phyloP scores from a whole-genome alignment of 331 rosid species.

The Malus hybrid region DNA sequence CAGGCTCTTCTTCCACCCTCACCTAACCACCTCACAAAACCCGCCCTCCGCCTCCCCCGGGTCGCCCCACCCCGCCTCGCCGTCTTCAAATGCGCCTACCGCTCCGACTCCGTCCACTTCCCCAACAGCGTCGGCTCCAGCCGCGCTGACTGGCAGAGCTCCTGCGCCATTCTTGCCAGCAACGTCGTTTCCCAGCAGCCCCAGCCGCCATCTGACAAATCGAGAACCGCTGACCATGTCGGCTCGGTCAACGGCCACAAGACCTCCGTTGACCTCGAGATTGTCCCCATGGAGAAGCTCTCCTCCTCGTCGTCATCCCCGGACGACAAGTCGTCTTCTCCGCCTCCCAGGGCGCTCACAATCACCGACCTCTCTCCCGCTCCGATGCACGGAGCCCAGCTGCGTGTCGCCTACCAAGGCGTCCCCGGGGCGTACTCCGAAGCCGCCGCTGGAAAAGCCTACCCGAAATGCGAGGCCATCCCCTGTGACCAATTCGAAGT shows the following conservation, averaged over 20 bases:
- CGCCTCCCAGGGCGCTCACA: constrained; percentile 70
- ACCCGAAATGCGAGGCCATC: constrained; percentile 81
- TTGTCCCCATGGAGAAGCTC: constrained; percentile 50
- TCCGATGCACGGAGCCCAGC: constrained; percentile 77
- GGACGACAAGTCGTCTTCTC: constrained; percentile 21
- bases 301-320: neutral
- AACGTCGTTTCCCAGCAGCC: constrained; percentile 50
- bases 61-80: constrained; percentile 8
- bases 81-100: constrained; percentile 37
- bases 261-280: constrained; percentile 43
- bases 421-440: constrained; percentile 97
- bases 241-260: constrained; percentile 68
- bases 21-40: constrained; percentile 32
- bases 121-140: constrained; percentile 37
- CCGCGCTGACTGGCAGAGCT: constrained; percentile 87
- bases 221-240: constrained; percentile 22
- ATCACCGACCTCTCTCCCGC: constrained; percentile 82
- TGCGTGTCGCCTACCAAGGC: constrained; percentile 88
- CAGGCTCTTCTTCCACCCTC: constrained; percentile 44
- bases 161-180: constrained; percentile 79
- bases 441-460: constrained; percentile 89
- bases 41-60: neutral
- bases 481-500: constrained; percentile 95
- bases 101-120: constrained; percentile 31
- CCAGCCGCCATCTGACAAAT: constrained; percentile 19